Percentiles rank a stretch among this genome's conserved stretches.
Conservation (phyloP, 352 stramenopile species). For the Globisporangium middletonii region DNA sequence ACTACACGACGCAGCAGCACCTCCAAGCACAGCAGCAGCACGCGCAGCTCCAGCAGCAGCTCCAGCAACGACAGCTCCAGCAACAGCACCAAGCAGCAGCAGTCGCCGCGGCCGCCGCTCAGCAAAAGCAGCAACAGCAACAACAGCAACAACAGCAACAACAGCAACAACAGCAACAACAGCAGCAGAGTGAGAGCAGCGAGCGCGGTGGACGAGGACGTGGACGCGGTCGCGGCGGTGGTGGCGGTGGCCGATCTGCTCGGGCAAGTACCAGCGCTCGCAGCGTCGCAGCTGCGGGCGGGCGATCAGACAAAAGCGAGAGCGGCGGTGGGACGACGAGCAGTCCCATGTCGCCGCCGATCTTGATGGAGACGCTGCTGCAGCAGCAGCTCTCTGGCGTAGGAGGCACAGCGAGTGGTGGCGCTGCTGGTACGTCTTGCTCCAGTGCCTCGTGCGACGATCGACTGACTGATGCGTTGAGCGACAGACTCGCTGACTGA, state of each 20-base stretch:
- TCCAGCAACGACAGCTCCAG: slow-evolving; percentile 30
- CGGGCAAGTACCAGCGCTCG: neutral
- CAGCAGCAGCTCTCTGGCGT: too few relatives aligned
- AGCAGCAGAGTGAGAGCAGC: slow-evolving; percentile 3
- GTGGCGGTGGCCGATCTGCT: neutral
- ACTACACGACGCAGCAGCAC: slow-evolving; percentile 47
- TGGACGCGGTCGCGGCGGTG: slow-evolving; percentile 8
- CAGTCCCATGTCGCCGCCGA: too few relatives aligned
- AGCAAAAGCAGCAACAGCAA: slow-evolving; percentile 37
- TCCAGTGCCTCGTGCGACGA: too few relatives aligned
- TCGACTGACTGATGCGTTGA: too few relatives aligned
- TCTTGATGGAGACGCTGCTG: too few relatives aligned
- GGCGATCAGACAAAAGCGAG: neutral
- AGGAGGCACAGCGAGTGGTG: too few relatives aligned
- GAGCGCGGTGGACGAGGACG: slow-evolving; percentile 5
- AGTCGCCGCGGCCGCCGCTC: slow-evolving; percentile 15
- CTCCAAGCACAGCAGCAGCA: slow-evolving; percentile 27
- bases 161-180: slow-evolving; percentile 22
- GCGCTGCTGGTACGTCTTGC: too few relatives aligned
- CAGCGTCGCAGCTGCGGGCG: too few relatives aligned
- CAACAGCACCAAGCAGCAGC: slow-evolving; percentile 33
- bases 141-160: slow-evolving; percentile 22
- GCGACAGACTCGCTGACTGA: too few relatives aligned
- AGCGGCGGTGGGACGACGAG: neutral
- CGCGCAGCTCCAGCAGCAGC: slow-evolving; percentile 22